phyloP scores from a whole-genome alignment of 2,329 filamentous ascomycete genomes.

The Botryotinia globosa region DNA sequence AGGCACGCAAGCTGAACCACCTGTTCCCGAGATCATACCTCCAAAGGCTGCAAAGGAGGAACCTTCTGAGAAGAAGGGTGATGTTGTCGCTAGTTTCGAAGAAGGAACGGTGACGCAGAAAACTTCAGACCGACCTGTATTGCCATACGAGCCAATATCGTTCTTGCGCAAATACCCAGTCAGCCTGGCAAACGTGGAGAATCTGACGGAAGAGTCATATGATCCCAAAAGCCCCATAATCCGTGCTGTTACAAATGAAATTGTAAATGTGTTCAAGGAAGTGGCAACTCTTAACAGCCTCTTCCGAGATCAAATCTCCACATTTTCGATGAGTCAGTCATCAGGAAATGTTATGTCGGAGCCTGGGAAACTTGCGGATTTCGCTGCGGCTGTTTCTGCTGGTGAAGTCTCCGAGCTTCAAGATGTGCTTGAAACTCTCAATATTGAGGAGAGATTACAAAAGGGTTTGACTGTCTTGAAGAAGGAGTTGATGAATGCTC shows the following conservation, averaged over 20 bases:
- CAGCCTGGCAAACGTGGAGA: constrained; percentile 93
- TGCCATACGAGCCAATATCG: constrained; percentile 78
- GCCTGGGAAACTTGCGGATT: constrained; percentile 91
- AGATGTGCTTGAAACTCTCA: constrained; percentile 81
- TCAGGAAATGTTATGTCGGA: constrained; percentile 94
- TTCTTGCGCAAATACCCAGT: constrained; percentile 91
- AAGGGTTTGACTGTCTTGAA: constrained; percentile 92
- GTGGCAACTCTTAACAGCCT: constrained; percentile 90
- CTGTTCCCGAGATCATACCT: constrained; percentile 59
- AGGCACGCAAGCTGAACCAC: constrained; percentile 42
- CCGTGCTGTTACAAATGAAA: constrained; percentile 91
- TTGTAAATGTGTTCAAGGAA: constrained; percentile 98
- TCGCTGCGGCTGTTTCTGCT: constrained; percentile 93
- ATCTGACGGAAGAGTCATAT: constrained; percentile 81
- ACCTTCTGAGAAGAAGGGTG: constrained; percentile 71
- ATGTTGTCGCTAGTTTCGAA: constrained; percentile 96
- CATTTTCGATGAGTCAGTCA: constrained; percentile 92
- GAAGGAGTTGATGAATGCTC: constrained; percentile 97
- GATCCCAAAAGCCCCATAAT: constrained; percentile 89
- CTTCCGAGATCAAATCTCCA: constrained; percentile 95
- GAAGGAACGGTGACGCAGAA: constrained; percentile 65
- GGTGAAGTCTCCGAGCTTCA: constrained; percentile 91
- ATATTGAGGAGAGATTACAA: constrained; percentile 87
- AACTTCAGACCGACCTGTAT: constrained; percentile 47
- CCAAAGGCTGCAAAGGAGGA: constrained; percentile 54